These are phyloP conservation scores for Vitis hybrid DNA, from an alignment of 177 flowering plant genomes.

Conservation along the genomic window DNA sequence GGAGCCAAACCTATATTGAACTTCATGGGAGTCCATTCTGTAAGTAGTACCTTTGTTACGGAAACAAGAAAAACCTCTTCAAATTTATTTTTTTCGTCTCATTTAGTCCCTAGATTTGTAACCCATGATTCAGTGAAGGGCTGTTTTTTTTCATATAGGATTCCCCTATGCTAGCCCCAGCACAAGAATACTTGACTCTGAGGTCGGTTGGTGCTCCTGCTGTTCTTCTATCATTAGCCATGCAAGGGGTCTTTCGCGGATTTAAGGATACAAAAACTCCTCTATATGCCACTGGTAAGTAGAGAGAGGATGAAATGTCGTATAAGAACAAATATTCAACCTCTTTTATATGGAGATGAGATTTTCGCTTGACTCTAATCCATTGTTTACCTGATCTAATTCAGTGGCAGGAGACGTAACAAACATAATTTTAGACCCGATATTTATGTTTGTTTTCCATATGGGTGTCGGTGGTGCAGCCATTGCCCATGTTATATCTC, in stretches of 20 bases:
- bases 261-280: constrained; percentile 90
- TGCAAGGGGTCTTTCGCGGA: constrained; percentile 93
- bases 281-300: constrained; percentile 70
- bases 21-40: constrained; percentile 74
- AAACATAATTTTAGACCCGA: constrained; percentile 79
- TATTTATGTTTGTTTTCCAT: constrained; percentile 61
- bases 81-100: not conserved
- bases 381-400: constrained; percentile 5
- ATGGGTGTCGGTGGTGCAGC: constrained; percentile 93
- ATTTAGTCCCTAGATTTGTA: not conserved
- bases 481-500: constrained; percentile 89
- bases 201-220: constrained; percentile 90
- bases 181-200: constrained; percentile 60
- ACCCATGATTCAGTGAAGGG: constrained; percentile 1
- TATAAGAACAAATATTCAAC: not conserved
- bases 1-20: constrained; percentile 57
- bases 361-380: constrained; percentile 4
- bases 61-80: not conserved
- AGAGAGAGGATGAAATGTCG: too few species aligned
- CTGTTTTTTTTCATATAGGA: constrained; percentile 33
- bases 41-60: constrained; percentile 30
- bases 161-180: constrained; percentile 75
- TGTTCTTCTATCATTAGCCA: constrained; percentile 80
- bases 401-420: constrained; percentile 76
- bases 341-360: not conserved